Evolutionary conservation across 176 grass and related monocot species (phyloP).

Genomic region (Melocanna baccifera): DNA sequence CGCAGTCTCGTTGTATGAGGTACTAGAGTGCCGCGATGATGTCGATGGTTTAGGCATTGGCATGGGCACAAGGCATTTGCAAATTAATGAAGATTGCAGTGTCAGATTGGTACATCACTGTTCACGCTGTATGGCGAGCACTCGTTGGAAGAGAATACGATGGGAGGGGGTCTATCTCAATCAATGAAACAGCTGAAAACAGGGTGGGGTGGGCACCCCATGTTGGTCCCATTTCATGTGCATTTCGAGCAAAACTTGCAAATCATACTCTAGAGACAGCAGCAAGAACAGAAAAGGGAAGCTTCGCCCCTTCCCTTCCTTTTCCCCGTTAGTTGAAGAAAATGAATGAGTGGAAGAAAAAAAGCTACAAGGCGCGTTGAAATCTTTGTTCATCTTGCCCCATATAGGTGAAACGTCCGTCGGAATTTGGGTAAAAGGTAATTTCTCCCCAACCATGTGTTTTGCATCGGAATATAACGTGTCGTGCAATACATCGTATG

Average conservation of each 20-base stretch:
- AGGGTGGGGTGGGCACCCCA: constrained; percentile 26
- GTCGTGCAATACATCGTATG: neutral
- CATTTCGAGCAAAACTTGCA: constrained; percentile 10
- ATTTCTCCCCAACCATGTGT: neutral
- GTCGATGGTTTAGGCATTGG: neutral
- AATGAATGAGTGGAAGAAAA: neutral
- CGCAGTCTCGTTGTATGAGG: too few relatives aligned
- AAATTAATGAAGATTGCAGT: neutral
- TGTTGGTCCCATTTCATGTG: neutral
- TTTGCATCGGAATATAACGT: constrained; percentile 17
- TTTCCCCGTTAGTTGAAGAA: neutral
- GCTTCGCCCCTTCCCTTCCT: neutral
- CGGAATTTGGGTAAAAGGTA: neutral
- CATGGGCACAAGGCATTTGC: neutral
- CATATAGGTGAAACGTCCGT: neutral
- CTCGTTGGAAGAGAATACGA: constrained; percentile 26
- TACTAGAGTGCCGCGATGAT: too few relatives aligned
- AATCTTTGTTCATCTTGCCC: neutral
- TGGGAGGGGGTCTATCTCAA: constrained; percentile 19
- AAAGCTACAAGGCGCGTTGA: neutral
- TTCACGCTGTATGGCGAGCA: neutral
- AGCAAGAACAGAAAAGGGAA: neutral
- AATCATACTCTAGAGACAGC: neutral
- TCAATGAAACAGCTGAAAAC: constrained; percentile 20
- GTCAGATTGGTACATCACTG: neutral